Base-by-base conservation (phyloP, 2,329 filamentous ascomycete genomes). In the Ceratocystis harringtonii region DNA sequence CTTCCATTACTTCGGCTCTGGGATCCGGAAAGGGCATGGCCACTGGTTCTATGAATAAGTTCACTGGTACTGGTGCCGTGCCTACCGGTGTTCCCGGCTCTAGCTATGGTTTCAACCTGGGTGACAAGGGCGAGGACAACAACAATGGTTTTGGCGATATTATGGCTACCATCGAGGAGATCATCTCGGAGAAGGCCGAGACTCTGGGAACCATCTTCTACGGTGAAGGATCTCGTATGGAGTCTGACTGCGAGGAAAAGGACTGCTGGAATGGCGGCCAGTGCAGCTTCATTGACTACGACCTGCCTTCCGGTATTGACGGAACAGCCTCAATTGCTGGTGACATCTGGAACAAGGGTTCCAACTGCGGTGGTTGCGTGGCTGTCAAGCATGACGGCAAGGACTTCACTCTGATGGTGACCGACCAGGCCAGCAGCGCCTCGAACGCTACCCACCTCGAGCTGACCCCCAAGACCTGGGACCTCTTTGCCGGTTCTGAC, bases 311-410 rank as follows among this genome's bases (percentile, higher is more conserved):
- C 1, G 64, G 52, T 19, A 48, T 58, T 15, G 57, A 66, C 36
- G 66, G 63, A 19, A 45, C 57, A 2, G 61, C 57, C 12, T 65
- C 61, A 19, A 58, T 68, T 44, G 65, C 66, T 6, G 44, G 43
- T 3, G 55, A 66, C 22, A 66, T 68, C 48, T 68, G 67, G 45
- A 66, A 68, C 58, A 64, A 57, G 44, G 68, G 68, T 60, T 41
- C 68, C 44, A 60, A 60, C 61, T 68, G 68, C 22, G 58, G 65
- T 28, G 63, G 63, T 17, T 68, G 68, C 30, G 44, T 67, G 12
- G 41, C 65, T 50, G 62, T 44, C 32, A 67, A 65, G 63, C 64
- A 66, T 55, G 48, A 65, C 41, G 52, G 67, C 2, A 48, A 69
- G 58, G 62, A 60, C 12, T 68, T 64, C 36, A 41, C 66, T 4